These are phyloP conservation scores for Quercus berberidifolia DNA, from an alignment of 306 rosid genomes.

Conservation along the genomic window DNA sequence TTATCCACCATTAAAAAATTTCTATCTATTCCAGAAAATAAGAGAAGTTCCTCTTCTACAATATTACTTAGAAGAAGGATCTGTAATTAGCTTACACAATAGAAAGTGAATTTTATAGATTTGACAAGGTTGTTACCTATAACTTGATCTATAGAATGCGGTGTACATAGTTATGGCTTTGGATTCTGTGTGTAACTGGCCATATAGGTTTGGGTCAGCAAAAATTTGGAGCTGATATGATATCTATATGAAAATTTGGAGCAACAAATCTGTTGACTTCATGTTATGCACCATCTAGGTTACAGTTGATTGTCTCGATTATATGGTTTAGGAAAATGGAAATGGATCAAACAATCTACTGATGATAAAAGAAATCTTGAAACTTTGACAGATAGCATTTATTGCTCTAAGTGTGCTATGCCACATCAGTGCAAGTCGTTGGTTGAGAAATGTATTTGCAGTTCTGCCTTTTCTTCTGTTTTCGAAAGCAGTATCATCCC, in stretches of 20 bases:
- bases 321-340: background rate
- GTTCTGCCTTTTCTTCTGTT: background rate
- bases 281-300: background rate
- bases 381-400: background rate
- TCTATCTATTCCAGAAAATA: background rate
- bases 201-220: background rate
- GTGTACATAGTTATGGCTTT: background rate
- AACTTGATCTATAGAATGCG: background rate
- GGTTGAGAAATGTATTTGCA: background rate
- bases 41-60: background rate
- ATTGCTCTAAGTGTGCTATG: background rate
- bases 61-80: background rate
- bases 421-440: background rate
- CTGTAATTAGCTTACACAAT: background rate
- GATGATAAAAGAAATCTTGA: background rate
- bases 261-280: background rate
- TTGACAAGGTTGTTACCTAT: background rate
- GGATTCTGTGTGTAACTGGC: background rate
- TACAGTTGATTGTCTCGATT: background rate
- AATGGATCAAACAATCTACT: background rate
- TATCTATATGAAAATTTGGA: background rate
- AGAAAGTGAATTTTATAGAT: background rate
- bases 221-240: background rate
- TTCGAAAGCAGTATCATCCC: background rate
- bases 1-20: background rate